Percentiles rank a stretch among this genome's conserved stretches.
phyloP scores from a whole-genome alignment of 192 early-diverging fungal species.

The Diversispora eburnea region DNA sequence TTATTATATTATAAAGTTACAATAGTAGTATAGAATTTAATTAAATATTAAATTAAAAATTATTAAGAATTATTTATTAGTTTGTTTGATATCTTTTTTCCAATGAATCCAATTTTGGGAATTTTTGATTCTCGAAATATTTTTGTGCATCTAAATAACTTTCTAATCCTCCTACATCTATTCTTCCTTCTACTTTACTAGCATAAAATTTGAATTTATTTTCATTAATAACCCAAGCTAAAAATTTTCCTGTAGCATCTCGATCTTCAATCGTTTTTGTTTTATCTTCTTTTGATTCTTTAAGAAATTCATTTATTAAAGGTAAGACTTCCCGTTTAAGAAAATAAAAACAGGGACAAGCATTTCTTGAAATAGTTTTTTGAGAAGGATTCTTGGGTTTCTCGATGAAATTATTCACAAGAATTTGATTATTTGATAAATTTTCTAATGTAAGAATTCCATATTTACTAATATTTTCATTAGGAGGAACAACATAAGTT shows the following conservation, averaged over 20 bases:
- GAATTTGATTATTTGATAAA: conserved; percentile 26
- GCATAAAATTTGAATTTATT: conserved; percentile 19
- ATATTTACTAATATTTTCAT: conserved; percentile 46
- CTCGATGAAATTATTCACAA: conserved; percentile 50
- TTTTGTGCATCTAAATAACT: conserved; percentile 50
- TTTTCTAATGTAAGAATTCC: conserved; percentile 44
- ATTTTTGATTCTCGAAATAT: conserved; percentile 32
- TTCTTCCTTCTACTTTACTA: conserved; percentile 39
- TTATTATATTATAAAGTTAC: too few species aligned
- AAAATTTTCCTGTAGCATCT: conserved; percentile 56
- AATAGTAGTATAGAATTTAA: too few species aligned
- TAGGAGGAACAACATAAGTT: conserved; percentile 38
- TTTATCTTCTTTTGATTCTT: conserved; percentile 30
- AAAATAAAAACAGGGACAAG: conserved; percentile 63
- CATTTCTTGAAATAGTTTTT: conserved; percentile 43
- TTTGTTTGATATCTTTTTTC: too few species aligned
- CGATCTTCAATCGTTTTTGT: conserved; percentile 37
- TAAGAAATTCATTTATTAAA: conserved; percentile 44
- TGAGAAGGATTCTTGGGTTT: conserved; percentile 43
- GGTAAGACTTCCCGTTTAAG: conserved; percentile 32
- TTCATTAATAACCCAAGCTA: conserved; percentile 37
- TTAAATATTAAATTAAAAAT: too few species aligned
- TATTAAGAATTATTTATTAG: too few species aligned
- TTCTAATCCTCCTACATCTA: conserved; percentile 62
- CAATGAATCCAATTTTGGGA: too few species aligned